Percentiles rank a stretch among this genome's conserved stretches.
Evolutionary conservation across 139 green algal species (phyloP).

Genomic region (Chlamydomonas sp.): DNA sequence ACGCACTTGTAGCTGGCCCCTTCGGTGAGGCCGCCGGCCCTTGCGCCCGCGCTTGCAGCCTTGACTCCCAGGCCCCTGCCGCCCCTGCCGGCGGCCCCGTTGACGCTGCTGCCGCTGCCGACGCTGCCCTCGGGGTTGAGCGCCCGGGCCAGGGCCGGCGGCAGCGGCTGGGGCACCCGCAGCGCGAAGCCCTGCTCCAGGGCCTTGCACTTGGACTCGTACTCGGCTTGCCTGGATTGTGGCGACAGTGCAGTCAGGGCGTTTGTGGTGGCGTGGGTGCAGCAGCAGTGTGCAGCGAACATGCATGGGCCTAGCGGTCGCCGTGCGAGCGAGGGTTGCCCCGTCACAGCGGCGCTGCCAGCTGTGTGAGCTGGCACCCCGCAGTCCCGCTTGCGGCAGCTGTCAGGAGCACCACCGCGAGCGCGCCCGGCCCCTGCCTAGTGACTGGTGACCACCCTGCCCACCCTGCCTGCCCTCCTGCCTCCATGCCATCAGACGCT

Average conservation of each 20-base stretch:
- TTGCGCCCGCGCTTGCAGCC: too few species aligned
- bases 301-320: neutral
- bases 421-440: too few species aligned
- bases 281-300: neutral
- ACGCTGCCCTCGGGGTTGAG: neutral
- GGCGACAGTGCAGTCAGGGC: neutral
- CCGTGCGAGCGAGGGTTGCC: neutral
- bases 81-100: neutral
- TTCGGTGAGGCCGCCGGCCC: too few species aligned
- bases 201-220: conserved; percentile 3
- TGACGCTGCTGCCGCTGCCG: too few species aligned
- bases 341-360: neutral
- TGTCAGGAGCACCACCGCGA: neutral
- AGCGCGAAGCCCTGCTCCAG: conserved; percentile 24
- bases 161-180: neutral
- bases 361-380: neutral
- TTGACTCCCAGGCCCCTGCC: too few species aligned
- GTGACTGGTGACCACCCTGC: too few species aligned
- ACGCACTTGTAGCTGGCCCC: too few species aligned
- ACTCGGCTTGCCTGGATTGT: conserved; percentile 2
- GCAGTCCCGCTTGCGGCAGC: neutral
- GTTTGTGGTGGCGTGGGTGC: neutral
- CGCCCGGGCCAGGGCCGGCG: conserved; percentile 1
- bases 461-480: too few species aligned
- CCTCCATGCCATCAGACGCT: too few species aligned